Evolutionary conservation across 768 basidiomycete species (phyloP).

Genomic region (Baorangia bicolor): DNA sequence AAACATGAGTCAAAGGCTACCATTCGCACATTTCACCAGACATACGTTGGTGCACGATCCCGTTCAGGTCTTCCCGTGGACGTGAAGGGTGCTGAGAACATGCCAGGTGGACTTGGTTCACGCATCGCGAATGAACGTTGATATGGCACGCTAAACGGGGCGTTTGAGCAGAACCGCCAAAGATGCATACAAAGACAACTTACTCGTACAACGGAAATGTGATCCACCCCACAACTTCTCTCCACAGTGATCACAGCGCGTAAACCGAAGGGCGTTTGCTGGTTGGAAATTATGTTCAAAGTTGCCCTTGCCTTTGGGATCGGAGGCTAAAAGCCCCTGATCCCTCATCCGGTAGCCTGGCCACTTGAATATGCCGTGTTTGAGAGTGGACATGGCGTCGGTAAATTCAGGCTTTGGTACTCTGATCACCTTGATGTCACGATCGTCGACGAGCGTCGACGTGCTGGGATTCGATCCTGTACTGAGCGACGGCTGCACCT

Average conservation of each 20-base stretch:
- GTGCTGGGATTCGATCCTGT: slow-evolving; percentile 20
- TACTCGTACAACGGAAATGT: slow-evolving; percentile 87
- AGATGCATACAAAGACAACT: slow-evolving; percentile 31
- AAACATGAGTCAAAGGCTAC: slow-evolving; percentile 19
- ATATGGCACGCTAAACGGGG: slow-evolving; percentile 70
- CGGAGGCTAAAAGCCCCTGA: slow-evolving; percentile 33
- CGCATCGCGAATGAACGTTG: slow-evolving; percentile 86
- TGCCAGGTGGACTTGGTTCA: slow-evolving; percentile 59
- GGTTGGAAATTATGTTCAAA: slow-evolving; percentile 87
- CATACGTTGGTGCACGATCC: slow-evolving; percentile 22
- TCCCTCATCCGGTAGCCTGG: slow-evolving; percentile 57
- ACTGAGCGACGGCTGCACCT: slow-evolving; percentile 15
- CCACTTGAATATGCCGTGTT: slow-evolving; percentile 71
- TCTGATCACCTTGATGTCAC: slow-evolving; percentile 27
- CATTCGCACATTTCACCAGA: not conserved
- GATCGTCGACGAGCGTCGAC: slow-evolving; percentile 27
- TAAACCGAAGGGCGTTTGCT: slow-evolving; percentile 81
- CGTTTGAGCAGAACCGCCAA: slow-evolving; percentile 1
- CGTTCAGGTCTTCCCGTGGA: slow-evolving; percentile 32
- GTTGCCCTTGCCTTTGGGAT: slow-evolving; percentile 40
- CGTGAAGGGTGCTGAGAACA: slow-evolving; percentile 56
- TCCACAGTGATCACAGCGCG: slow-evolving; percentile 91
- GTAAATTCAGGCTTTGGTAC: slow-evolving; percentile 29
- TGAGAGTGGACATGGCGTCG: slow-evolving; percentile 51
- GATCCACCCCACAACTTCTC: slow-evolving; percentile 99